Conservation (phyloP, 768 basidiomycete species). For the Phaffia australis region DNA sequence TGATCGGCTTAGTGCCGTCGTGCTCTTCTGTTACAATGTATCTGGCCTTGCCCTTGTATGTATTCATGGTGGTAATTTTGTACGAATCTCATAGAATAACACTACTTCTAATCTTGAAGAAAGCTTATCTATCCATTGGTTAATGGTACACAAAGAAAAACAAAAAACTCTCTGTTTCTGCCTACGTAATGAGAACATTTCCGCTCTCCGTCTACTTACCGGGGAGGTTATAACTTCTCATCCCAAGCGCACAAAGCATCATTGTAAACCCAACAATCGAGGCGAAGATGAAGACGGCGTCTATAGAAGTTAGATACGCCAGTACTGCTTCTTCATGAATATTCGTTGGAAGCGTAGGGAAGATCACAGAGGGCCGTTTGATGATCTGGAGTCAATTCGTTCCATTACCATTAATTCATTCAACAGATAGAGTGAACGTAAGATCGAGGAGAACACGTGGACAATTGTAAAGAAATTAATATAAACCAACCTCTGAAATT, state of each 20-base stretch:
- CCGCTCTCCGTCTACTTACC: not conserved
- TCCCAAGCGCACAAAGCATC: not conserved
- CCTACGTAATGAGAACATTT: no score
- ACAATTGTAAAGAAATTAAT: conserved; percentile 22
- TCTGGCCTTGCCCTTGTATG: no score
- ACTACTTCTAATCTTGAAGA: no score
- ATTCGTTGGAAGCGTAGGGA: conserved; percentile 26
- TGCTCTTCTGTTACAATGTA: no score
- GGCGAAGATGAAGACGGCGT: conserved; percentile 16
- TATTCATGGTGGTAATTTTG: no score
- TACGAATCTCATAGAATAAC: no score
- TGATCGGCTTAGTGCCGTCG: no score
- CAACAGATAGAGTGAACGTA: not conserved
- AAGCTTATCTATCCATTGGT: no score
- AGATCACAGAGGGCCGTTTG: conserved; percentile 28
- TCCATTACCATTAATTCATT: not conserved
- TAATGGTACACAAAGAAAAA: no score
- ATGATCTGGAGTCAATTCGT: conserved; percentile 29
- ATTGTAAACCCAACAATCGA: not conserved
- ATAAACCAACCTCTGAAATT: not conserved
- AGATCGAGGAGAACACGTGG: conserved; percentile 5
- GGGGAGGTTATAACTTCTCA: conserved; percentile 14
- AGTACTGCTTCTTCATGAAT: conserved; percentile 28
- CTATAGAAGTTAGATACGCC: conserved; percentile 31
- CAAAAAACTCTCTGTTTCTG: no score